phyloP scores from a whole-genome alignment of 768 basidiomycete genomes.

The Floccularia luteovirens region DNA sequence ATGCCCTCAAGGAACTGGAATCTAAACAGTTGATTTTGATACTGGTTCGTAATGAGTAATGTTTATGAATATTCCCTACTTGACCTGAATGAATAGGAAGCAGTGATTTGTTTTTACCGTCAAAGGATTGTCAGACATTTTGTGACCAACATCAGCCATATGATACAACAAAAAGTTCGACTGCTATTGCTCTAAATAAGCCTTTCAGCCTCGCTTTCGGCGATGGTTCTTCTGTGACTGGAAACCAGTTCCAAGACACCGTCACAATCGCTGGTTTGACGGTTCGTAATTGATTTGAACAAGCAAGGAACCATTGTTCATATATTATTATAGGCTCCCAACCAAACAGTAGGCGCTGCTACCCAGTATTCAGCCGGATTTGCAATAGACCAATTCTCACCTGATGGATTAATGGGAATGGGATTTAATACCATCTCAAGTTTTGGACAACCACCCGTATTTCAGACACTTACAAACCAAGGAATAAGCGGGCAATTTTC shows the following conservation, averaged over 20 bases:
- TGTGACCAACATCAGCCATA: slow-evolving; percentile 31
- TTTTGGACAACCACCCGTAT: slow-evolving; percentile 30
- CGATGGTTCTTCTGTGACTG: slow-evolving; percentile 38
- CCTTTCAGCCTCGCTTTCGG: slow-evolving; percentile 37
- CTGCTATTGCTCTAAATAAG: slow-evolving; percentile 21
- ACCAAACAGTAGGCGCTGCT: slow-evolving; percentile 28
- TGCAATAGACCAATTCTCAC: slow-evolving; percentile 17
- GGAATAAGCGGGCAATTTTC: too few relatives aligned
- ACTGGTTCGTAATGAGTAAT: too few relatives aligned
- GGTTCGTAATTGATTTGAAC: too few relatives aligned
- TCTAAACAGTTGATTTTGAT: slow-evolving; percentile 37
- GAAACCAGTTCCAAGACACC: slow-evolving; percentile 36
- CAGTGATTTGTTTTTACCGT: slow-evolving; percentile 41
- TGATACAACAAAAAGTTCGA: slow-evolving; percentile 26
- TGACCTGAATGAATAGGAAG: too few relatives aligned
- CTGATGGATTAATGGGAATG: slow-evolving; percentile 39
- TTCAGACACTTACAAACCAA: slow-evolving; percentile 34
- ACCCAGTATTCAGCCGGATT: slow-evolving; percentile 27
- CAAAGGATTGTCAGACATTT: slow-evolving; percentile 20
- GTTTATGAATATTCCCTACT: too few relatives aligned
- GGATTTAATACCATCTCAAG: slow-evolving; percentile 29
- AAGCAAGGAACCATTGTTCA: too few relatives aligned
- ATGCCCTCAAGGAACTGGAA: too few relatives aligned
- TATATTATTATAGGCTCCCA: slow-evolving; percentile 13
- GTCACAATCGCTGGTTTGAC: slow-evolving; percentile 37